phyloP scores from a whole-genome alignment of 805 yeast genomes.

The Zygoascus biomembranicola region DNA sequence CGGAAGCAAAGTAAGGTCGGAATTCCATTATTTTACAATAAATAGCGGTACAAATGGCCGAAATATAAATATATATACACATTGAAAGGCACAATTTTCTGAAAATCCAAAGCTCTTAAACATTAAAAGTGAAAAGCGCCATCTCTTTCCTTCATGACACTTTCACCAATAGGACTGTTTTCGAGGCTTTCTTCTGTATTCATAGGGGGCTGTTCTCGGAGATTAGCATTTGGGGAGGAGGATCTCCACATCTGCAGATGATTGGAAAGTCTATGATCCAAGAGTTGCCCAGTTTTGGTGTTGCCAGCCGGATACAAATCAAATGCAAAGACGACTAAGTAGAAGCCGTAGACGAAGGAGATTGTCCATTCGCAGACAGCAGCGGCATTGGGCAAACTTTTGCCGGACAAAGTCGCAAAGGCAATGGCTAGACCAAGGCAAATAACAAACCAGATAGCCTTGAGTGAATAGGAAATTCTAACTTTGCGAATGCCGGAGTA shows the following conservation, averaged over 20 bases:
- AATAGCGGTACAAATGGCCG: neutral
- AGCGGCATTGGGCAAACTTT: conserved; percentile 36
- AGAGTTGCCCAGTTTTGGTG: conserved; percentile 22
- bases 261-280: conserved; percentile 9
- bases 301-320: conserved; percentile 64
- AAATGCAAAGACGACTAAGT: conserved; percentile 52
- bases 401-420: conserved; percentile 42
- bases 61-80: no score
- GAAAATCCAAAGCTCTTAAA: no score
- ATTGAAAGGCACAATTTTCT: no score
- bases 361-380: conserved; percentile 80
- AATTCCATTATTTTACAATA: neutral
- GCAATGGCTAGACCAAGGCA: conserved; percentile 63
- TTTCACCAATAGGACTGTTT: conserved; percentile 8
- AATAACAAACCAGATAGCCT: conserved; percentile 53
- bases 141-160: conserved; percentile 9
- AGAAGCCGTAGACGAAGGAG: conserved; percentile 75
- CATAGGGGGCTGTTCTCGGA: conserved; percentile 9
- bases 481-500: conserved; percentile 30
- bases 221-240: conserved; percentile 1
- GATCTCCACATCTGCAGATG: conserved; percentile 9
- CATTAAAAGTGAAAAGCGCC: neutral
- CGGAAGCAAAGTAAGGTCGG: no score
- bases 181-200: conserved; percentile 10
- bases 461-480: conserved; percentile 38